Conservation (phyloP, 139 green algal species). For the Monoraphidium neglectum region DNA sequence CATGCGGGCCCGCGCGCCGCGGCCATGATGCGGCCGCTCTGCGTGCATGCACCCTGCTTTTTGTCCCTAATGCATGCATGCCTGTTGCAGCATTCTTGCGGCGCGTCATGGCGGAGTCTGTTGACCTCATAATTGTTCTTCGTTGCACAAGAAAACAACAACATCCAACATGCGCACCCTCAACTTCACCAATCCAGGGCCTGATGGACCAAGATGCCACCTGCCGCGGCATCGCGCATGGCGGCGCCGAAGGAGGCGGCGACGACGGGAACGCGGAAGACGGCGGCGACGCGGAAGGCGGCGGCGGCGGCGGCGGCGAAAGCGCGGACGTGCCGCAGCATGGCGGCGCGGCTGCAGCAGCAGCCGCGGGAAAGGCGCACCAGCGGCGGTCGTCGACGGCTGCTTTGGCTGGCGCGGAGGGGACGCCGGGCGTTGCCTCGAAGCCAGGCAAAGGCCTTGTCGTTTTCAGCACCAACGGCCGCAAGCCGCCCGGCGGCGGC, state of each 20-base stretch:
- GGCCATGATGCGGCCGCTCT: neutral
- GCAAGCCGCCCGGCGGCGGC: neutral
- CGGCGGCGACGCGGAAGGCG: neutral
- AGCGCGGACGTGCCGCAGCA: neutral
- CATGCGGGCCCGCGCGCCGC: neutral
- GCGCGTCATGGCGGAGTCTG: too few species aligned
- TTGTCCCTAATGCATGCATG: neutral
- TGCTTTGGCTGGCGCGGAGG: neutral
- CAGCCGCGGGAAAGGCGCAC: neutral
- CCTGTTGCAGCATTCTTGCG: too few species aligned
- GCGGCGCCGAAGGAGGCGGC: too few species aligned
- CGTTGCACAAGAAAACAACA: too few species aligned
- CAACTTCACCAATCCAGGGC: neutral
- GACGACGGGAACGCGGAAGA: too few species aligned
- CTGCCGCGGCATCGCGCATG: too few species aligned
- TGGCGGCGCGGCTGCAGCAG: neutral
- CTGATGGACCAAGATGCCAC: neutral
- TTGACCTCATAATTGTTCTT: too few species aligned
- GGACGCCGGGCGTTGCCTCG: neutral
- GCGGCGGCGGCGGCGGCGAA: neutral
- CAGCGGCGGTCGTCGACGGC: neutral
- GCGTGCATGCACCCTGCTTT: neutral
- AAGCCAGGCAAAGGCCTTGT: constrained; percentile 8
- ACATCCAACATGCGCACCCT: neutral
- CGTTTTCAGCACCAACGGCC: constrained; percentile 13